Evolutionary conservation across 208 protist genomes (phyloP).

Genomic region (Naegleria lovaniensis): DNA sequence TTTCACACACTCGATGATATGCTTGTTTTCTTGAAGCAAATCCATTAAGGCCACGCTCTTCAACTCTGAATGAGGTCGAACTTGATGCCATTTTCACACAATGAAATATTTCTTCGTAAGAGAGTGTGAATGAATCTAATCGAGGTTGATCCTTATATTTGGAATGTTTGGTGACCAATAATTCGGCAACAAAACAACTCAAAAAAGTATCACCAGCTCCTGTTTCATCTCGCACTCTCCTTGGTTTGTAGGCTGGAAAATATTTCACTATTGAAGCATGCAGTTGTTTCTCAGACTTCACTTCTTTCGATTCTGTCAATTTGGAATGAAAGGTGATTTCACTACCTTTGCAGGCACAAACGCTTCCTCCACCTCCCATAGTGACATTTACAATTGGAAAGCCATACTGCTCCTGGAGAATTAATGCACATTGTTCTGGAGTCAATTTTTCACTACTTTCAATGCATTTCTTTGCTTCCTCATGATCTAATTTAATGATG

Average conservation of each 20-base stretch:
- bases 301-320: too few species aligned
- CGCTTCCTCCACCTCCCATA: not conserved
- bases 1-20: not conserved
- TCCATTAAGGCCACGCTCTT: not conserved
- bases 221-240: not conserved
- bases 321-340: not conserved
- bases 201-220: slow-evolving; percentile 2
- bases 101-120: not conserved
- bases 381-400: not conserved
- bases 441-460: not conserved
- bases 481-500: not conserved
- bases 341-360: not conserved
- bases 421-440: not conserved
- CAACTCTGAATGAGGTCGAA: not conserved
- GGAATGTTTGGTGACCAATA: not conserved
- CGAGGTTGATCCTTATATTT: not conserved
- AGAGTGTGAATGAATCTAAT: too few species aligned
- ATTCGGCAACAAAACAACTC: not conserved
- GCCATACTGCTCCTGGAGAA: not conserved
- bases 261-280: not conserved
- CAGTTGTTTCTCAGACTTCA: too few species aligned
- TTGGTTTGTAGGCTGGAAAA: not conserved
- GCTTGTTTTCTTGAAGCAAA: not conserved
- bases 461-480: not conserved
- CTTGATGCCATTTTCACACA: not conserved